Evolutionary conservation across 176 grass and related monocot species (phyloP).

Genomic region (Calamus simplicifolius): DNA sequence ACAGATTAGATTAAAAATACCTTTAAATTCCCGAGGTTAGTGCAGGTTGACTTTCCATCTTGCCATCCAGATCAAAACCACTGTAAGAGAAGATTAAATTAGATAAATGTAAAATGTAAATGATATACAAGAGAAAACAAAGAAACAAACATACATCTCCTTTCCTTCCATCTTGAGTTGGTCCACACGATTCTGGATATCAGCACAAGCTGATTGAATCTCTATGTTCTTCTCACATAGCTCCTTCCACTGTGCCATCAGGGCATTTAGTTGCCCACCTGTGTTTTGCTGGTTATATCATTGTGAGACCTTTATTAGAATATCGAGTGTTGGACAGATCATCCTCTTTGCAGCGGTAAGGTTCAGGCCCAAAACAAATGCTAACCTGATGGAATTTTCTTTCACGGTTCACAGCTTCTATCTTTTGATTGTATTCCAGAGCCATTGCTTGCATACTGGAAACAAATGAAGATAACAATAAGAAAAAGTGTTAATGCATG

Average conservation of each 20-base stretch:
- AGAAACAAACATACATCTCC: constrained; percentile 36
- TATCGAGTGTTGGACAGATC: too few species aligned
- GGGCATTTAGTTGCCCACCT: constrained; percentile 61
- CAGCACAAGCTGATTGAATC: constrained; percentile 68
- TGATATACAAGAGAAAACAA: not conserved
- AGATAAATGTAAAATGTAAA: not conserved
- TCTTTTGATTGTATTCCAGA: constrained; percentile 73
- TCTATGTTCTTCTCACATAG: constrained; percentile 78
- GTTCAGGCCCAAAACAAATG: not conserved
- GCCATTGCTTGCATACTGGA: constrained; percentile 74
- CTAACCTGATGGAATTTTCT: constrained; percentile 95
- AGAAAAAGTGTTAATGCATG: not conserved
- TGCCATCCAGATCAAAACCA: constrained; percentile 47
- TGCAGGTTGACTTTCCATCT: constrained; percentile 21
- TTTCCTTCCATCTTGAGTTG: constrained; percentile 63
- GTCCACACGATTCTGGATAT: constrained; percentile 61
- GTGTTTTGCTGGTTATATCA: constrained; percentile 72
- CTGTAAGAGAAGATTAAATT: constrained; percentile 24
- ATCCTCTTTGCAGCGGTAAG: too few species aligned
- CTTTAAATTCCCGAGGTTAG: constrained; percentile 27
- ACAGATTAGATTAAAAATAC: too few species aligned
- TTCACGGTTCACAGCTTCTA: constrained; percentile 82
- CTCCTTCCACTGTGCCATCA: constrained; percentile 80
- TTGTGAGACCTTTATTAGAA: not conserved
- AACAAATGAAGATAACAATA: constrained; percentile 3